Evolutionary conservation across 805 yeast species (phyloP).

Genomic region (Candida andamanensis): DNA sequence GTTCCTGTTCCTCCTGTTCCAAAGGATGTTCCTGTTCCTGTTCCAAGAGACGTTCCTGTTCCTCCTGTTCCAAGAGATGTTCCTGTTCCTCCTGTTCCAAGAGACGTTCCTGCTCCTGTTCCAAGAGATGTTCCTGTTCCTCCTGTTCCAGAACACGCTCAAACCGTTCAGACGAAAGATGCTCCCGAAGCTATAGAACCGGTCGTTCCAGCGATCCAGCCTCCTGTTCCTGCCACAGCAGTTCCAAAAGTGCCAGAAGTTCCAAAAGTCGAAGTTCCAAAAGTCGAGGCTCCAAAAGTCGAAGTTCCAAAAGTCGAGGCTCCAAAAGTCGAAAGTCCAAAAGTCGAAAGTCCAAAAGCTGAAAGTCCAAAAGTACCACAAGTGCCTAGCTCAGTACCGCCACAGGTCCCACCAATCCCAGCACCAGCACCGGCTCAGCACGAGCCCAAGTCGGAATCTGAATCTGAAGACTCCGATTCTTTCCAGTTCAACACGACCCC

Average conservation of each 20-base stretch:
- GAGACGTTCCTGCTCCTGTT: conserved; percentile 1
- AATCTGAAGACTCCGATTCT: too few species aligned
- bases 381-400: conserved; percentile 2
- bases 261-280: too few species aligned
- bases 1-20: not conserved
- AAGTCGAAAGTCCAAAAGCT: conserved; percentile 7
- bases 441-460: too few species aligned
- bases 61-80: conserved; percentile 10
- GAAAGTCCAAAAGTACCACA: conserved; percentile 3
- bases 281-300: conserved; percentile 6
- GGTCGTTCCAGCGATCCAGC: not conserved
- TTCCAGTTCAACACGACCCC: too few species aligned
- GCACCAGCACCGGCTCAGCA: conserved; percentile 9
- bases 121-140: not conserved
- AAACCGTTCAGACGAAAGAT: not conserved
- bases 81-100: conserved; percentile 2
- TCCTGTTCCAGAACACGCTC: conserved; percentile 1
- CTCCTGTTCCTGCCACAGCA: conserved; percentile 6
- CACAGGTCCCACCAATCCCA: conserved; percentile 6
- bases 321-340: too few species aligned
- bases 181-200: not conserved
- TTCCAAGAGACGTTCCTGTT: conserved; percentile 9
- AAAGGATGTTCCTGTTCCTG: conserved; percentile 1
- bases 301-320: conserved; percentile 3
- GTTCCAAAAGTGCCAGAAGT: conserved; percentile 6